A percentile compares a stretch with the other conserved stretches of the same genome.
Evolutionary conservation across 768 basidiomycete genomes (phyloP).

Genomic region (Chalciporus sphaerocephalus): DNA sequence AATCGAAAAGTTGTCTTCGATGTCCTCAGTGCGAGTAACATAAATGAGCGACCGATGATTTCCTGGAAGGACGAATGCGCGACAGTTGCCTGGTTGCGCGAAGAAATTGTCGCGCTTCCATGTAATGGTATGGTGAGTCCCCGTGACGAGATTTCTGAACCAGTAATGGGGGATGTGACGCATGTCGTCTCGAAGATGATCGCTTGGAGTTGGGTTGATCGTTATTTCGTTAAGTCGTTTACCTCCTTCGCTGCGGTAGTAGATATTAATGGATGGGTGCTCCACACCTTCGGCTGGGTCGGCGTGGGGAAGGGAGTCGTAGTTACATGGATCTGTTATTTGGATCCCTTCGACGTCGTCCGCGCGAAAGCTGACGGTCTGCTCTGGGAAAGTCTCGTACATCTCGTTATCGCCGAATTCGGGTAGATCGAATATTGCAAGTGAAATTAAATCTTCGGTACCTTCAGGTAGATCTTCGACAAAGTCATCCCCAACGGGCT

Average conservation of each 20-base stretch:
- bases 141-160: slow-evolving; percentile 23
- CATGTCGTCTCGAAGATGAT: slow-evolving; percentile 21
- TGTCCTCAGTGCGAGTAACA: slow-evolving; percentile 23
- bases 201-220: slow-evolving; percentile 25
- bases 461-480: slow-evolving; percentile 1
- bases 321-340: slow-evolving; percentile 28
- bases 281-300: slow-evolving; percentile 19
- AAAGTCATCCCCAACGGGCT: not conserved
- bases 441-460: slow-evolving; percentile 27
- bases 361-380: slow-evolving; percentile 30
- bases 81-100: slow-evolving; percentile 17
- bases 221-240: slow-evolving; percentile 27
- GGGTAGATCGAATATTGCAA: slow-evolving; percentile 30
- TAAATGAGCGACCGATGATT: slow-evolving; percentile 33
- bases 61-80: slow-evolving; percentile 31
- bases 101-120: slow-evolving; percentile 23
- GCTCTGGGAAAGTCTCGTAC: slow-evolving; percentile 21
- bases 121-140: slow-evolving; percentile 24
- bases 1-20: slow-evolving; percentile 24
- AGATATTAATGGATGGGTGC: slow-evolving; percentile 32
- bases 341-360: slow-evolving; percentile 34
- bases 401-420: slow-evolving; percentile 30
- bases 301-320: slow-evolving; percentile 16
- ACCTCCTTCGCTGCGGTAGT: slow-evolving; percentile 30
- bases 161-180: slow-evolving; percentile 27